Conservation (phyloP, 1,139 yeast species). For the Diutina sp. region DNA sequence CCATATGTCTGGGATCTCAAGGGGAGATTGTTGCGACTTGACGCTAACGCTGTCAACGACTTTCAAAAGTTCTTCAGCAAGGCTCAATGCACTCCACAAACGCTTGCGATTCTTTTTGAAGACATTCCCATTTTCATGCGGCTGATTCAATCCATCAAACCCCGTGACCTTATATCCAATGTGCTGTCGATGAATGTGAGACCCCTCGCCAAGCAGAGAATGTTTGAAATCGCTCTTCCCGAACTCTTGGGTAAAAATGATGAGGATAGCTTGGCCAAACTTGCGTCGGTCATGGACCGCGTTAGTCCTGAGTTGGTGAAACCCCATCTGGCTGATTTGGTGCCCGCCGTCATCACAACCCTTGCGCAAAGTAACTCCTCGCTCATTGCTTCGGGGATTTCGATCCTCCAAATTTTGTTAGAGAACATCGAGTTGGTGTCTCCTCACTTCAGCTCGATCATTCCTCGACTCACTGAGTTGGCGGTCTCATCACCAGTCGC, state of each 20-base stretch:
- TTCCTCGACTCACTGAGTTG: slow-evolving; percentile 40
- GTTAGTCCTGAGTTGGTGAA: slow-evolving; percentile 48
- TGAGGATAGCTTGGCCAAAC: slow-evolving; percentile 41
- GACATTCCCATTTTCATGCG: slow-evolving; percentile 52
- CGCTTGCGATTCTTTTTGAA: slow-evolving; percentile 51
- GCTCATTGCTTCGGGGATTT: slow-evolving; percentile 25
- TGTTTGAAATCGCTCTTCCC: slow-evolving; percentile 48
- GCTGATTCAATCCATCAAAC: slow-evolving; percentile 8
- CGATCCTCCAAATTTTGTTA: slow-evolving; percentile 24
- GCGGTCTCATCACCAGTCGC: slow-evolving; percentile 8
- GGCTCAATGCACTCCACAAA: slow-evolving; percentile 5
- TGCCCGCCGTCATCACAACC: slow-evolving; percentile 54
- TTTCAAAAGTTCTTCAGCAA: neutral
- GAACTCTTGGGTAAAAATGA: slow-evolving; percentile 27
- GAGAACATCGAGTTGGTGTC: slow-evolving; percentile 22
- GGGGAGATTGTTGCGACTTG: neutral
- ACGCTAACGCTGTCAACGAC: neutral
- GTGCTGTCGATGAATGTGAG: slow-evolving; percentile 48
- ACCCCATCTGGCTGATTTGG: slow-evolving; percentile 46
- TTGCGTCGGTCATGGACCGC: slow-evolving; percentile 55
- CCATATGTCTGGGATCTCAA: neutral
- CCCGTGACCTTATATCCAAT: slow-evolving; percentile 25
- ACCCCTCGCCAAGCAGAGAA: slow-evolving; percentile 63
- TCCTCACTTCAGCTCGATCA: slow-evolving; percentile 40
- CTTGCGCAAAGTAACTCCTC: neutral